These are phyloP conservation scores for Eucalyptus tenuipes DNA, from an alignment of 345 rosid species.

Conservation along the genomic window DNA sequence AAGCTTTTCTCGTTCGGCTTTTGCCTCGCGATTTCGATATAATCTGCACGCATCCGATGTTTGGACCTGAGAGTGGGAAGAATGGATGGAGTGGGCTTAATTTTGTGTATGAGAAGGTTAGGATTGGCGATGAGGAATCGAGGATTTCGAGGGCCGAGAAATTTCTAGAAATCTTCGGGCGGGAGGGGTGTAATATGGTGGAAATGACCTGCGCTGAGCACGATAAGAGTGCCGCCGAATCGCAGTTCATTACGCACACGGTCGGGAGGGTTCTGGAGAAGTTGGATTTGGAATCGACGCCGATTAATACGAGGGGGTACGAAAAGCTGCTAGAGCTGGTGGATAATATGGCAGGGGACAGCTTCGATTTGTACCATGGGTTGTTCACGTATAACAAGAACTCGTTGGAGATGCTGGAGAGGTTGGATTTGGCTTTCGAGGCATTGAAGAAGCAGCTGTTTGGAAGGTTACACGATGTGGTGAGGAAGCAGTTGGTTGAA, in stretches of 20 bases:
- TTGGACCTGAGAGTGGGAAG: conserved; percentile 59
- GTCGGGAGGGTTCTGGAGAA: conserved; percentile 37
- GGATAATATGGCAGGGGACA: conserved; percentile 41
- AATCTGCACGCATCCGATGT: conserved; percentile 70
- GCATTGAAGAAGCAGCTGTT: conserved; percentile 45
- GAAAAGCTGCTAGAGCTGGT: conserved; percentile 40
- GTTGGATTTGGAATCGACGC: conserved; percentile 40
- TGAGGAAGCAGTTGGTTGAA: conserved; percentile 20
- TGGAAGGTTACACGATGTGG: conserved; percentile 34
- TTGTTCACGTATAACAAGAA: conserved; percentile 55
- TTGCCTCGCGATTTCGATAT: conserved; percentile 56
- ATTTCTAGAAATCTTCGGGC: conserved; percentile 21
- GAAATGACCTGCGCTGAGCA: conserved; percentile 51
- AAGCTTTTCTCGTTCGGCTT: conserved; percentile 22
- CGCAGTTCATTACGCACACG: conserved; percentile 45
- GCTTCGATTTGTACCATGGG: conserved; percentile 74
- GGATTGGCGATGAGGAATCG: conserved; percentile 28
- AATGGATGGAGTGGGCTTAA: conserved; percentile 35
- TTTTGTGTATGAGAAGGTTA: conserved; percentile 61
- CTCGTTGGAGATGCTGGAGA: conserved; percentile 59
- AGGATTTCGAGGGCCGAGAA: conserved; percentile 19
- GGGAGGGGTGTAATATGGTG: conserved; percentile 44
- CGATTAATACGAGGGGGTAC: conserved; percentile 43
- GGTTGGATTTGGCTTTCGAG: conserved; percentile 51
- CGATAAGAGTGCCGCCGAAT: conserved; percentile 34